These are phyloP conservation scores for Gymnopus androsaceus DNA, from an alignment of 1,284 basidiomycete genomes.

Conservation along the genomic window DNA sequence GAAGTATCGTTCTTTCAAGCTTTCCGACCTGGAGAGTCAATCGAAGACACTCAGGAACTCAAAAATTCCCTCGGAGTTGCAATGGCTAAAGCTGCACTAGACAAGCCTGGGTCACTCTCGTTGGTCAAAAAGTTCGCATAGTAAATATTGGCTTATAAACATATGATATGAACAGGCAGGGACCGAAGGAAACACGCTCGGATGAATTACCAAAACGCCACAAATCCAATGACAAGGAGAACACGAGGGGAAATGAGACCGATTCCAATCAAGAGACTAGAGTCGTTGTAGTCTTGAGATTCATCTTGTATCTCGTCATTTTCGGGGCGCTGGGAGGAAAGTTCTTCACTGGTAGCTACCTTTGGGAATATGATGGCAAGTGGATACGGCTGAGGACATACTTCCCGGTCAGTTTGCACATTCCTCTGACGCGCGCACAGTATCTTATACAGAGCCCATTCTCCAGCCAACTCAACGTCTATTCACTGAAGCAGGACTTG, in stretches of 20 bases:
- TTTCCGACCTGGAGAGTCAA: too few species aligned
- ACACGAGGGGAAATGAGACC: too few species aligned
- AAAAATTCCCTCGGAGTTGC: too few species aligned
- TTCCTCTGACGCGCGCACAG: slow-evolving; percentile 7
- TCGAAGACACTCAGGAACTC: too few species aligned
- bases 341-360: slow-evolving; percentile 19
- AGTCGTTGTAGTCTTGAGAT: slow-evolving; percentile 8
- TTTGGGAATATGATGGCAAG: slow-evolving; percentile 19
- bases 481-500: slow-evolving; percentile 73
- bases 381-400: slow-evolving; percentile 55
- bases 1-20: not conserved
- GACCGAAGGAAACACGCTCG: too few species aligned
- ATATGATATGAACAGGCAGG: not conserved
- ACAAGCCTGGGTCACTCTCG: not conserved
- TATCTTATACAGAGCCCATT: slow-evolving; percentile 24
- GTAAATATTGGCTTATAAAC: too few species aligned
- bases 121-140: not conserved
- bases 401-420: slow-evolving; percentile 51
- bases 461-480: slow-evolving; percentile 59
- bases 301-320: slow-evolving; percentile 14
- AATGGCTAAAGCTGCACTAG: not conserved
- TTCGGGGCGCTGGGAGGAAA: slow-evolving; percentile 16
- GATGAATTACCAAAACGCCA: not conserved
- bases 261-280: slow-evolving; percentile 2
- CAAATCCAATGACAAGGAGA: not conserved